Evolutionary conservation across 495 filamentous ascomycete species (phyloP).

Genomic region (Trichoderma orchidacearum): DNA sequence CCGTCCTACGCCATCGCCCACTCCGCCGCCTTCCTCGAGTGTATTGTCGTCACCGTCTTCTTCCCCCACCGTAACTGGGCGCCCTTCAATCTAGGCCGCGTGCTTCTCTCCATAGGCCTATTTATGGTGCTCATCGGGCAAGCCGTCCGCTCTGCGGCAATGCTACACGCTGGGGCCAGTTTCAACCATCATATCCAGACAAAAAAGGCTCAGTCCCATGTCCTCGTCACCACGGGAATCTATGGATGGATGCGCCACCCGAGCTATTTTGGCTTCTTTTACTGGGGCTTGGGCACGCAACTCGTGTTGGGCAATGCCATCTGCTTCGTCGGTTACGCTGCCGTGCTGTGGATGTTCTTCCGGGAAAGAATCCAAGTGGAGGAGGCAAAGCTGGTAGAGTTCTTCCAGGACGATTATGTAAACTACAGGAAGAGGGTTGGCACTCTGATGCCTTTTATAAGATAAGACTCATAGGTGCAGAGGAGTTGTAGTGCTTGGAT

Average conservation of each 20-base stretch:
- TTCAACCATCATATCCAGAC: slow-evolving; percentile 84
- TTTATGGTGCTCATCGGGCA: slow-evolving; percentile 58
- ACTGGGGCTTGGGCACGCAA: slow-evolving; percentile 94
- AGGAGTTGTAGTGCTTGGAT: background rate
- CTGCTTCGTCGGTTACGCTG: slow-evolving; percentile 58
- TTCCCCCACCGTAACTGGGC: slow-evolving; percentile 38
- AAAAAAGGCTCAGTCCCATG: slow-evolving; percentile 49
- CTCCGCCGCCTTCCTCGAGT: slow-evolving; percentile 56
- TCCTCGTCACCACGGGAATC: slow-evolving; percentile 62
- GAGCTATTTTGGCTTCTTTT: slow-evolving; percentile 94
- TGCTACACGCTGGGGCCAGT: slow-evolving; percentile 77
- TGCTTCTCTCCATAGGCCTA: slow-evolving; percentile 41
- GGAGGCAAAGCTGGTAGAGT: slow-evolving; percentile 60
- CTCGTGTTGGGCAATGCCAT: slow-evolving; percentile 73
- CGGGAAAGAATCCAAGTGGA: slow-evolving; percentile 57
- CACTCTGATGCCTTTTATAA: slow-evolving; percentile 57
- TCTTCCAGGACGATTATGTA: slow-evolving; percentile 77
- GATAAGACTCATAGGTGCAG: background rate
- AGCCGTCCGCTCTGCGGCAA: slow-evolving; percentile 56
- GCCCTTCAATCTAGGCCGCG: slow-evolving; percentile 13
- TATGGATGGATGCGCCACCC: slow-evolving; percentile 61
- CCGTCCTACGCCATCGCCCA: slow-evolving; percentile 76
- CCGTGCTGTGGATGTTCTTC: slow-evolving; percentile 81
- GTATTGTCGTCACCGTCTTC: slow-evolving; percentile 41
- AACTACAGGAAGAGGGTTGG: slow-evolving; percentile 56